Conservation (phyloP, 2,329 filamentous ascomycete species). For the Exophiala sp. region DNA sequence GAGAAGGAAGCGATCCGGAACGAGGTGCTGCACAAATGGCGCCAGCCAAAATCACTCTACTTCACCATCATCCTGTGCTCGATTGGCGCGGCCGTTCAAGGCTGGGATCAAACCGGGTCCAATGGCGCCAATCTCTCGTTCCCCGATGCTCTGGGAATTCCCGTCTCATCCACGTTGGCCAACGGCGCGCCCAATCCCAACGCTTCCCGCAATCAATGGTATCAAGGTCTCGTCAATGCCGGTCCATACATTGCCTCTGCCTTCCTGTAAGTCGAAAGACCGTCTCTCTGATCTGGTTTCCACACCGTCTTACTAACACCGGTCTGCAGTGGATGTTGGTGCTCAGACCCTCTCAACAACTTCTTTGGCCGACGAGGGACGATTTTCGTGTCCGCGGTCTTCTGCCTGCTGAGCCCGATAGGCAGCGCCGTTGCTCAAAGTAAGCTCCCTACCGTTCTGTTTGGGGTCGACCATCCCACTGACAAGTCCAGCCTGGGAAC, state of each 20-base stretch:
- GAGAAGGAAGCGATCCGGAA: slow-evolving; percentile 42
- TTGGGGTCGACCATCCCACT: not conserved
- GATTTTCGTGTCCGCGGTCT: slow-evolving; percentile 52
- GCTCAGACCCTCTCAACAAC: slow-evolving; percentile 66
- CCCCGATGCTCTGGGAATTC: slow-evolving; percentile 43
- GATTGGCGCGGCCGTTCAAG: slow-evolving; percentile 47
- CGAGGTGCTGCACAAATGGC: slow-evolving; percentile 47
- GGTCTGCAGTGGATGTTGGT: slow-evolving; percentile 61
- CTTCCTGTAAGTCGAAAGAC: slow-evolving; percentile 39
- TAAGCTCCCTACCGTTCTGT: slow-evolving; percentile 1
- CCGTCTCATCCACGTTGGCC: slow-evolving; percentile 28
- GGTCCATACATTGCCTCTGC: slow-evolving; percentile 47
- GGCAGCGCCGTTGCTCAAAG: slow-evolving; percentile 58
- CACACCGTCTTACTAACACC: slow-evolving; percentile 44
- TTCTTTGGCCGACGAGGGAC: slow-evolving; percentile 63
- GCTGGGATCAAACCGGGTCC: slow-evolving; percentile 50
- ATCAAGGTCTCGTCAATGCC: slow-evolving; percentile 58
- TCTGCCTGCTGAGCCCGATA: slow-evolving; percentile 60
- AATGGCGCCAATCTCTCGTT: slow-evolving; percentile 51
- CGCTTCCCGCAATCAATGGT: slow-evolving; percentile 46
- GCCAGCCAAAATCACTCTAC: slow-evolving; percentile 45
- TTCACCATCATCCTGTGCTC: slow-evolving; percentile 49
- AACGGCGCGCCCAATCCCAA: slow-evolving; percentile 30
- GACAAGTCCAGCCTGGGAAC: slow-evolving; percentile 49
- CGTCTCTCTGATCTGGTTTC: slow-evolving; percentile 48